A percentile compares a stretch with the other conserved stretches of the same genome.
Evolutionary conservation across 352 stramenopile genomes (phyloP).

Genomic region (Phytophthora lateralis): DNA sequence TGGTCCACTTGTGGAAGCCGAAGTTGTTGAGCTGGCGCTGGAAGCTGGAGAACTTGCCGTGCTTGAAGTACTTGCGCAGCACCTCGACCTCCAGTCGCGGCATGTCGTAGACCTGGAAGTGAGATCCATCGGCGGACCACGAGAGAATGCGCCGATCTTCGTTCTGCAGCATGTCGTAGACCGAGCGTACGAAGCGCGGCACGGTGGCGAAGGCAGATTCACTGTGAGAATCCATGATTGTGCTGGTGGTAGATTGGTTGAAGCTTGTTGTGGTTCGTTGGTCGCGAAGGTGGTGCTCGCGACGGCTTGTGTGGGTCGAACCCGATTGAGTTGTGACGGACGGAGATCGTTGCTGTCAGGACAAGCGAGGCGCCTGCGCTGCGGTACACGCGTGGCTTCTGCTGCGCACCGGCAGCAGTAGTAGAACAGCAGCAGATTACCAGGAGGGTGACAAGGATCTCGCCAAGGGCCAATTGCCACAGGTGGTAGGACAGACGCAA

Average conservation of each 20-base stretch:
- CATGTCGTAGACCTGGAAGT: slow-evolving; percentile 86
- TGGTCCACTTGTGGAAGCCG: slow-evolving; percentile 87
- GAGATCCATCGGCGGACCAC: slow-evolving; percentile 56
- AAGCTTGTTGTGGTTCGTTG: slow-evolving; percentile 1
- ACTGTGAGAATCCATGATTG: neutral
- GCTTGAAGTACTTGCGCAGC: slow-evolving; percentile 84
- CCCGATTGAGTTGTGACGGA: slow-evolving; percentile 23
- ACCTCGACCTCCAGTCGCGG: slow-evolving; percentile 58
- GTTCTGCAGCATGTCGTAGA: slow-evolving; percentile 64
- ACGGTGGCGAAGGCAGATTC: slow-evolving; percentile 8
- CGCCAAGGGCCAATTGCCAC: slow-evolving; percentile 8
- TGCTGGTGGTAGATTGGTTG: neutral
- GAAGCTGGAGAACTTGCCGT: slow-evolving; percentile 90
- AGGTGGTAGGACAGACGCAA: neutral
- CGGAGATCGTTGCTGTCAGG: neutral
- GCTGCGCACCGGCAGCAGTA: neutral
- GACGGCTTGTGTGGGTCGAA: slow-evolving; percentile 7
- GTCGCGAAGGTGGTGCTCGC: neutral
- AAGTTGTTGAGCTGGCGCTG: slow-evolving; percentile 94
- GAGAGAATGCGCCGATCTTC: slow-evolving; percentile 53
- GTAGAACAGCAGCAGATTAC: neutral
- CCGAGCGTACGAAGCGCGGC: slow-evolving; percentile 51
- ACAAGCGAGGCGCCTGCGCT: neutral
- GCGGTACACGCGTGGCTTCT: slow-evolving; percentile 1
- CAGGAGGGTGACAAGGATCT: slow-evolving; percentile 10